Evolutionary conservation across 1,284 basidiomycete genomes (phyloP).

Genomic region (Tetrapyrgos nigripes): DNA sequence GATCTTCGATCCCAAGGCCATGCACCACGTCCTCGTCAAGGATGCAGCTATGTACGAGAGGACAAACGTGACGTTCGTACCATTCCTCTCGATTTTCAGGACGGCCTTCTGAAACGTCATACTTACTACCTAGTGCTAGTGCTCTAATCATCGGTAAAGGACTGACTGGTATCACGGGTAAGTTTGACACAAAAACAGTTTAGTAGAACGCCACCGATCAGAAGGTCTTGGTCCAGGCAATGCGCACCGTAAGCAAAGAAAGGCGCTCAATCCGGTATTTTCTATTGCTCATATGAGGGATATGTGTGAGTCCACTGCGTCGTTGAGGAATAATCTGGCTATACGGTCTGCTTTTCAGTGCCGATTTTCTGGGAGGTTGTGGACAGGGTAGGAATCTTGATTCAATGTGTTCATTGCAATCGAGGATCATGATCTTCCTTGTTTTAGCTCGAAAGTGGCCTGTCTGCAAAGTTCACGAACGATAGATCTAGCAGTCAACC

Average conservation of each 20-base stretch:
- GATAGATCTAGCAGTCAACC: not conserved
- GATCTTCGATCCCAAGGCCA: slow-evolving; percentile 37
- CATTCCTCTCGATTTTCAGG: not conserved
- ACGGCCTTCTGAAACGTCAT: not conserved
- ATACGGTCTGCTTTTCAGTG: not conserved
- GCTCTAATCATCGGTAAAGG: slow-evolving; percentile 5
- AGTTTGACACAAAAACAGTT: not conserved
- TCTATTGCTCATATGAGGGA: slow-evolving; percentile 9
- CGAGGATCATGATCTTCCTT: no score
- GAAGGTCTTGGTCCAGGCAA: not conserved
- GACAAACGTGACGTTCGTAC: not conserved
- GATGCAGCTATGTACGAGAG: slow-evolving; percentile 3
- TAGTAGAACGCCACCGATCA: not conserved
- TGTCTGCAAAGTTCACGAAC: not conserved
- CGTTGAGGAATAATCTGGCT: not conserved
- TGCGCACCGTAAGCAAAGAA: slow-evolving; percentile 9
- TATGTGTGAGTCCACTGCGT: not conserved
- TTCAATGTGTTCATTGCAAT: not conserved
- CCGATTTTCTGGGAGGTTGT: slow-evolving; percentile 14
- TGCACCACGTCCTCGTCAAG: slow-evolving; percentile 41
- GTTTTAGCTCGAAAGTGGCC: not conserved
- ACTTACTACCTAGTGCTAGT: not conserved
- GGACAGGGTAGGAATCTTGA: slow-evolving; percentile 14
- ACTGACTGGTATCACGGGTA: slow-evolving; percentile 5
- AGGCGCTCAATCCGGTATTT: slow-evolving; percentile 8